Percentiles rank a stretch among this genome's conserved stretches.
Evolutionary conservation across 2,329 filamentous ascomycete genomes (phyloP).

Genomic region (Colletotrichum sp.): DNA sequence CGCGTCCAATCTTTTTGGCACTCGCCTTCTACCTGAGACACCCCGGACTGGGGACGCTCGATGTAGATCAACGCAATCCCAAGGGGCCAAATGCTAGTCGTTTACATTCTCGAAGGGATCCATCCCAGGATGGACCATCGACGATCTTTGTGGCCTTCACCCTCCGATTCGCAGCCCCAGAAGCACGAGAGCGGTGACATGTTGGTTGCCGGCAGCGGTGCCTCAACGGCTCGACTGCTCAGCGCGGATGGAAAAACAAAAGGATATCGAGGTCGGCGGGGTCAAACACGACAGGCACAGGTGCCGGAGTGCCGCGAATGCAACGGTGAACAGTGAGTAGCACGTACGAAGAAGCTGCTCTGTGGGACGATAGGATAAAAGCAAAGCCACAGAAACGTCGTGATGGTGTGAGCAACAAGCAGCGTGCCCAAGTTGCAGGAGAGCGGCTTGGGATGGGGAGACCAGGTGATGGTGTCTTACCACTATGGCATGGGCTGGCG

Average conservation of each 20-base stretch:
- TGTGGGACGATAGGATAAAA: slow-evolving; percentile 2
- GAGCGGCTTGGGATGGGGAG: background rate
- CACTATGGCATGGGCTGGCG: background rate
- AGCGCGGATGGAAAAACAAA: background rate
- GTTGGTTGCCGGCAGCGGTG: background rate
- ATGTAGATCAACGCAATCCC: slow-evolving; percentile 10
- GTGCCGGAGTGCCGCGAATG: slow-evolving; percentile 10
- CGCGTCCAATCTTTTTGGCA: background rate
- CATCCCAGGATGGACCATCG: slow-evolving; percentile 1
- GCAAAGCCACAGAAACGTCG: background rate
- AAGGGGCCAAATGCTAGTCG: slow-evolving; percentile 2
- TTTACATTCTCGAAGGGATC: slow-evolving; percentile 16
- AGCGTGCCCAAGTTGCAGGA: background rate
- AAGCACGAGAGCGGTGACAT: background rate
- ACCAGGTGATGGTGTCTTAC: slow-evolving; percentile 19
- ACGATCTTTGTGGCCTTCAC: slow-evolving; percentile 6
- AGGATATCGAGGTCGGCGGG: background rate
- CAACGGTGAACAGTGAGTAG: background rate
- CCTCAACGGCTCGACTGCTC: background rate
- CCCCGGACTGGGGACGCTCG: background rate
- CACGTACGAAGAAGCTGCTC: background rate
- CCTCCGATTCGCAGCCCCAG: background rate
- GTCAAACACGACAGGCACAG: slow-evolving; percentile 1
- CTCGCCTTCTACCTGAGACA: slow-evolving; percentile 2
- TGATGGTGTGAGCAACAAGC: background rate